phyloP scores from a whole-genome alignment of 2,329 filamentous ascomycete genomes.

The Piedraia hortae region DNA sequence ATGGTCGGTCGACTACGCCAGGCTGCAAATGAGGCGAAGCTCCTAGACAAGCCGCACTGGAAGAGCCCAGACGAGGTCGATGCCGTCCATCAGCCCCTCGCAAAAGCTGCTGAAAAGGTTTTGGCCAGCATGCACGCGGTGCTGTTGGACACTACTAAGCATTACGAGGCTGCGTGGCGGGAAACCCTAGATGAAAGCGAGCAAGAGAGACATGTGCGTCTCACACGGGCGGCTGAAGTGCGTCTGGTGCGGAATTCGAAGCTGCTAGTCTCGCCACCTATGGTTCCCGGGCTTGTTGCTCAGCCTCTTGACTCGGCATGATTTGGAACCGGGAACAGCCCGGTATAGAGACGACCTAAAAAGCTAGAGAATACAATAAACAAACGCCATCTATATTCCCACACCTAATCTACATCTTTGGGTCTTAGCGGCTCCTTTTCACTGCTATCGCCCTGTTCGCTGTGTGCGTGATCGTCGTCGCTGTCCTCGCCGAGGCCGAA shows the following conservation, averaged over 20 bases:
- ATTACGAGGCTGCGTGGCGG: constrained; percentile 31
- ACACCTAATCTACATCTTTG: constrained; percentile 1
- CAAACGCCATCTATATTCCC: no score
- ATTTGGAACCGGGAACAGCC: no score
- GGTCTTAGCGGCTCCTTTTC: constrained; percentile 3
- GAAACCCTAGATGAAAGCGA: constrained; percentile 17
- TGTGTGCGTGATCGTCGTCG: constrained; percentile 27
- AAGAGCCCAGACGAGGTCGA: constrained; percentile 43
- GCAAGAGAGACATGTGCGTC: constrained; percentile 33
- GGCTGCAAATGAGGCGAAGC: constrained; percentile 30
- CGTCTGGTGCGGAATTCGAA: constrained; percentile 49
- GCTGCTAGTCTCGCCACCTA: constrained; percentile 41
- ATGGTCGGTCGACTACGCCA: constrained; percentile 71
- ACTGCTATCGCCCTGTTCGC: constrained; percentile 4
- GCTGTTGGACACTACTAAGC: constrained; percentile 36
- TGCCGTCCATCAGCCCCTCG: constrained; percentile 49
- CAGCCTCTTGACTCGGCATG: no score
- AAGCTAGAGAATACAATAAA: no score
- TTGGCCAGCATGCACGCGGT: constrained; percentile 81
- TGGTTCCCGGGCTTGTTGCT: constrained; percentile 32
- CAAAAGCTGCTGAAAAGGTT: constrained; percentile 60
- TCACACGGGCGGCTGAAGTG: constrained; percentile 70
- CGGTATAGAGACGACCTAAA: no score
- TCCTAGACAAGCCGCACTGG: constrained; percentile 39
- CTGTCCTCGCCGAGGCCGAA: constrained; percentile 9